Percentiles rank a stretch among this genome's conserved stretches.
phyloP scores from a whole-genome alignment of 2,329 filamentous ascomycete genomes.

The Aspergillus quadricinctus region DNA sequence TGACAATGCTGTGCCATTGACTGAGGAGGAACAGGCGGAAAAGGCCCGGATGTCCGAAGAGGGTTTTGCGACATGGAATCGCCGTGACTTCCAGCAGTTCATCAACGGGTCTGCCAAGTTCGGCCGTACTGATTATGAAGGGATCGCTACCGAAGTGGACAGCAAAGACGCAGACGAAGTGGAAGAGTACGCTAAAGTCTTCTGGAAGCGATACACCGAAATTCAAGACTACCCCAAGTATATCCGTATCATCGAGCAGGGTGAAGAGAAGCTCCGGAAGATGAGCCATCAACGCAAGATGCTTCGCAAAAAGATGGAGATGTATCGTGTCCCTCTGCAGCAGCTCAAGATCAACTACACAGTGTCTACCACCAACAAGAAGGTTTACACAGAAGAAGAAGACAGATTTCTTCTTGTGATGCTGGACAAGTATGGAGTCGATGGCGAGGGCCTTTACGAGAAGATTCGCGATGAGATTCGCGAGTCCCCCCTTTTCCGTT shows the following conservation, averaged over 20 bases:
- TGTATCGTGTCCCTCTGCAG: slow-evolving; percentile 95
- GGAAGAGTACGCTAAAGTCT: slow-evolving; percentile 86
- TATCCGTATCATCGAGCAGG: slow-evolving; percentile 82
- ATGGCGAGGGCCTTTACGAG: slow-evolving; percentile 85
- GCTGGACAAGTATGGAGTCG: slow-evolving; percentile 86
- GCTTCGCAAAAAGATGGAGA: slow-evolving; percentile 88
- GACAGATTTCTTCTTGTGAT: slow-evolving; percentile 93
- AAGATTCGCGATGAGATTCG: slow-evolving; percentile 96
- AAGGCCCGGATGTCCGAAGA: slow-evolving; percentile 77
- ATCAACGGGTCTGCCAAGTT: slow-evolving; percentile 92
- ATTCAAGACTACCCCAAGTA: slow-evolving; percentile 87
- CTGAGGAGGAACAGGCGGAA: slow-evolving; percentile 81
- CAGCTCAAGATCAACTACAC: slow-evolving; percentile 99
- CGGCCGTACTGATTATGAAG: slow-evolving; percentile 77
- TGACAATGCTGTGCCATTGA: slow-evolving; percentile 82
- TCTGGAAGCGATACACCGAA: slow-evolving; percentile 93
- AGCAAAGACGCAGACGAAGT: slow-evolving; percentile 83
- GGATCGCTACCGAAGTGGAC: slow-evolving; percentile 84
- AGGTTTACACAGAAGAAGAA: slow-evolving; percentile 98
- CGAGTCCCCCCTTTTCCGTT: slow-evolving; percentile 89
- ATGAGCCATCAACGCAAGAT: slow-evolving; percentile 91
- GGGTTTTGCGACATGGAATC: slow-evolving; percentile 93
- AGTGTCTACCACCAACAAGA: slow-evolving; percentile 98
- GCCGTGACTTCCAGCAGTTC: slow-evolving; percentile 96
- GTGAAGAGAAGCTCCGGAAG: slow-evolving; percentile 83